Conservation (phyloP, 192 early-diverging fungal genomes). For the Rhizoclosmatium sp. region DNA sequence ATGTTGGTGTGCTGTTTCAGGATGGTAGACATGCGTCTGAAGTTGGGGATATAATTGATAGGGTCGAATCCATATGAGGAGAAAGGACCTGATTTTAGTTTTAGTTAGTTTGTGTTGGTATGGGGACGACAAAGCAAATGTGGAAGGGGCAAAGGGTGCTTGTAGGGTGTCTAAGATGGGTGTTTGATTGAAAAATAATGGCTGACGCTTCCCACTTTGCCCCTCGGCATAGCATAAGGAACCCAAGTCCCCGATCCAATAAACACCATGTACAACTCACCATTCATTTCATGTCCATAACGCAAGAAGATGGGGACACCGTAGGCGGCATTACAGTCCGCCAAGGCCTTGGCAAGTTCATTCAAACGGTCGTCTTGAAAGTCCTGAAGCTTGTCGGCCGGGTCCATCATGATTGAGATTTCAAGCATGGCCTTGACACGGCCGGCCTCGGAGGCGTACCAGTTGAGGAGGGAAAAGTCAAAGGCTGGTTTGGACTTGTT, state of each 20-base stretch:
- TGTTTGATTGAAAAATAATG: background rate
- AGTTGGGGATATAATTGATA: slow-evolving; percentile 34
- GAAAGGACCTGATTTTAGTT: slow-evolving; percentile 36
- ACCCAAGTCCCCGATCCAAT: background rate
- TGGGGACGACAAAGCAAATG: background rate
- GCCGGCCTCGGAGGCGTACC: slow-evolving; percentile 47
- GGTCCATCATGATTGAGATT: slow-evolving; percentile 39
- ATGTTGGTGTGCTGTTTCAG: slow-evolving; percentile 47
- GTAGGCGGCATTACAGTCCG: slow-evolving; percentile 33
- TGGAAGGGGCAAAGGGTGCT: background rate
- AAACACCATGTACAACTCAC: slow-evolving; percentile 35
- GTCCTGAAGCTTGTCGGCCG: slow-evolving; percentile 13
- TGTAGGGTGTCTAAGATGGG: too few relatives aligned
- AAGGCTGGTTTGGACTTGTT: background rate
- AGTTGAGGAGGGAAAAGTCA: slow-evolving; percentile 37
- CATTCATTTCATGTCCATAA: slow-evolving; percentile 60
- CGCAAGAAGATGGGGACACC: slow-evolving; percentile 52
- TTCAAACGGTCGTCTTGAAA: slow-evolving; percentile 26
- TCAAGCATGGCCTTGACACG: slow-evolving; percentile 43
- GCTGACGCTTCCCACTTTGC: too few relatives aligned
- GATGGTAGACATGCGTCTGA: slow-evolving; percentile 38
- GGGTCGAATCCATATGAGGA: slow-evolving; percentile 40
- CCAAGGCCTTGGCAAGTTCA: slow-evolving; percentile 24
- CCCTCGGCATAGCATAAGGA: background rate
- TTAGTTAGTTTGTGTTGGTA: background rate